Conservation (phyloP, 108 stramenopile species). For the Nitzschia inconspicua region DNA sequence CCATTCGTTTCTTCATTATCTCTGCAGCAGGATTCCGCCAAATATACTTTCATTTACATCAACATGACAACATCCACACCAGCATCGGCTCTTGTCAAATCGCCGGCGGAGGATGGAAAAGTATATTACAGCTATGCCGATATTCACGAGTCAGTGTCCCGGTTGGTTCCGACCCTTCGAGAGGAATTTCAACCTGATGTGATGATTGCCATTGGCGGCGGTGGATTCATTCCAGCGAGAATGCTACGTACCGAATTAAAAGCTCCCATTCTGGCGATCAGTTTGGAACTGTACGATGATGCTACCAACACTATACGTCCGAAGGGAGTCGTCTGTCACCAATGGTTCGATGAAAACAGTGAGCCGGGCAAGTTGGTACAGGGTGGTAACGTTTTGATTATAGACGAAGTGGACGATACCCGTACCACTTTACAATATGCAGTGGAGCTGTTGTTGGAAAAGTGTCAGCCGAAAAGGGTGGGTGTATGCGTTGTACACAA, state of each 20-base stretch:
- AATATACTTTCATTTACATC: no score
- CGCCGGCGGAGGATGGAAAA: constrained; percentile 33
- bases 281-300: constrained; percentile 42
- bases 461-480: constrained; percentile 12
- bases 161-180: constrained; percentile 19
- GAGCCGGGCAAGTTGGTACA: constrained; percentile 23
- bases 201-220: constrained; percentile 48
- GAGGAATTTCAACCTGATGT: constrained; percentile 32
- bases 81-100: no score
- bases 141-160: constrained; percentile 24
- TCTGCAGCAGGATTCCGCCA: no score
- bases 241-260: constrained; percentile 39
- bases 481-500: constrained; percentile 43
- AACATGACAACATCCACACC: no score
- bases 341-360: constrained; percentile 35
- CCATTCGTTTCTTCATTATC: no score
- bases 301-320: constrained; percentile 21
- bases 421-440: constrained; percentile 36
- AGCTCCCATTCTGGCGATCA: constrained; percentile 39
- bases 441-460: constrained; percentile 22
- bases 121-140: constrained; percentile 43
- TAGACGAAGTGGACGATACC: constrained; percentile 50
- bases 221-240: constrained; percentile 44
- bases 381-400: constrained; percentile 33
- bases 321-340: constrained; percentile 14